Base-by-base conservation (phyloP, 2,329 filamentous ascomycete genomes). In the Nothophoma quercina region DNA sequence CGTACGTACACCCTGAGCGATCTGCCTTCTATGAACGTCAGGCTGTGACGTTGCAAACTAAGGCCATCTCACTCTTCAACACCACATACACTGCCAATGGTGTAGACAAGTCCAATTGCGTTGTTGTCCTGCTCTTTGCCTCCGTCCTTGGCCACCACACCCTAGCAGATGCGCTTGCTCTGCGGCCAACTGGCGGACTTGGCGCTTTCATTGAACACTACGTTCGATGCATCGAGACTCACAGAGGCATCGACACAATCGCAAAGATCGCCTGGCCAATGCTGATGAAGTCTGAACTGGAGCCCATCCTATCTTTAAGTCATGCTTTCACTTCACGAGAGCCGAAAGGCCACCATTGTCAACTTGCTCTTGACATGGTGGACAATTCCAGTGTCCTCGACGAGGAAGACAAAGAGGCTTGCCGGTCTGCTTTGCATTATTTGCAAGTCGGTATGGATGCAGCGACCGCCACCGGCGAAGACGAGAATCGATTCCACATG, bases 121-220 rank as follows among this genome's bases (percentile, higher is more conserved):
- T 71, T 0, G 47, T 71, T 10, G 51, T 71, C 9, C 51, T 75
- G 6, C 64, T 76, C 22, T 77, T 75, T 53, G 68, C 74, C 1
- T 63, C 67, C 1, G 47, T 69, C 1, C 60, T 76, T 1, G 72
- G 71, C 16, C 67, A 70, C 28, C 74, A 77, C 34, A 41, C 73
- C 19, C 64, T 75, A 12, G 67, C 68, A 13, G 72, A 75, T 41
- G 68, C 70, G 2, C 53, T 76, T n/a, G 55, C 60, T 3, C 58
- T 56, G 29, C 62, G 65, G 2, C 47, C 58, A 12, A 18, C 52
- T 0, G 55, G 30, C 4, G 50, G 61, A 5, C 55, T 73, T 1
- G 60, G 64, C 7, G 46, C 38, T 1, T 73, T 75, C 40, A 21
- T 76, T 3, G 52, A 44, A 6, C 49, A 65, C n/a, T 76, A 68